Conservation (phyloP, 768 basidiomycete species). For the Kwoniella europaea region DNA sequence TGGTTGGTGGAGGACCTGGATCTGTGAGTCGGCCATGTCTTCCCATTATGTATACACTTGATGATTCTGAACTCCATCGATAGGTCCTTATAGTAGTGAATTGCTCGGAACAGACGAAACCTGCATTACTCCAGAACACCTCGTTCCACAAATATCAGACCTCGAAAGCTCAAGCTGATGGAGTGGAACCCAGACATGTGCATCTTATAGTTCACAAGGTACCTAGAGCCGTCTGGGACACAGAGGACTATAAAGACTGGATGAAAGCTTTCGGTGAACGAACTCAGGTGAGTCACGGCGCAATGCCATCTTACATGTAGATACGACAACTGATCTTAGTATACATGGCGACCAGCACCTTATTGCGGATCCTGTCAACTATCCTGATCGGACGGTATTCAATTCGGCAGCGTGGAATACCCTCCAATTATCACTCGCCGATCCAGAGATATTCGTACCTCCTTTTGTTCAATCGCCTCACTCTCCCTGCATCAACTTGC, state of each 20-base stretch:
- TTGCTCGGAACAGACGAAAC: conserved; percentile 63
- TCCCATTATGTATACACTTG: not conserved
- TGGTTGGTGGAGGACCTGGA: conserved; percentile 47
- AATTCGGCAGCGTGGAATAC: conserved; percentile 74
- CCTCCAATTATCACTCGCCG: conserved; percentile 72
- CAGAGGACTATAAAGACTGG: conserved; percentile 72
- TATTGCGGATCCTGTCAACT: conserved; percentile 69
- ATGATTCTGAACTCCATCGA: not conserved
- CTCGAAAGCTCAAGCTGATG: conserved; percentile 56
- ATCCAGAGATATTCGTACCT: conserved; percentile 72
- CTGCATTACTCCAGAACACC: conserved; percentile 22
- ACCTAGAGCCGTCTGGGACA: conserved; percentile 72
- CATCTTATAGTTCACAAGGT: conserved; percentile 68
- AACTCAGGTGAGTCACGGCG: conserved; percentile 65
- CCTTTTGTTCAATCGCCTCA: conserved; percentile 64
- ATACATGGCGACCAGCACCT: conserved; percentile 66
- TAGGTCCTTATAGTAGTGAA: conserved; percentile 67
- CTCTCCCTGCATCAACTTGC: conserved; percentile 60
- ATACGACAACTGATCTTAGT: not conserved
- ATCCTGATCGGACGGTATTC: conserved; percentile 72
- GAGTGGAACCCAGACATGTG: conserved; percentile 15
- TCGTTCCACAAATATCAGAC: conserved; percentile 33
- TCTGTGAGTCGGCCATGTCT: conserved; percentile 42
- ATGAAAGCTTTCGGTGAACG: conserved; percentile 70
- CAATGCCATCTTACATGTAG: not conserved